A percentile compares a stretch with the other conserved stretches of the same genome.
These are phyloP conservation scores for Xylaria hypoxylon DNA, from an alignment of 2,329 filamentous ascomycete species.

Conservation along the genomic window DNA sequence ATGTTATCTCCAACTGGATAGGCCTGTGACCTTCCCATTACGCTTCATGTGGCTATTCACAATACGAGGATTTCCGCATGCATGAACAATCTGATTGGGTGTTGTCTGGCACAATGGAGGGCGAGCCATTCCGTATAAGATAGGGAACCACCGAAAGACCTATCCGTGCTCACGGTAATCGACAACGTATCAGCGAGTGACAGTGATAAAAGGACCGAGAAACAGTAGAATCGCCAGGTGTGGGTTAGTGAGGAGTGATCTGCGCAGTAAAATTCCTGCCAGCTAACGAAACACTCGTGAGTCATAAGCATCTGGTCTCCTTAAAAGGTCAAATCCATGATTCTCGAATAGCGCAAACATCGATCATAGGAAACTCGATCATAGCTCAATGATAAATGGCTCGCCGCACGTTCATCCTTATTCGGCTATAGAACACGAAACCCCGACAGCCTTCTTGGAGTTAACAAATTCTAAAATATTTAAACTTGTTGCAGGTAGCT, in stretches of 20 bases:
- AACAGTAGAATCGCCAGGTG: neutral
- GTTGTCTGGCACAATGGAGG: slow-evolving; percentile 13
- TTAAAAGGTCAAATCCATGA: neutral
- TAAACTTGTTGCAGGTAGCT: neutral
- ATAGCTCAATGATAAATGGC: neutral
- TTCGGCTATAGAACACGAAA: neutral
- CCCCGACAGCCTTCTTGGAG: neutral
- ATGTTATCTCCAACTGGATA: slow-evolving; percentile 15
- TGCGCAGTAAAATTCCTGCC: neutral
- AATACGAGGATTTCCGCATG: slow-evolving; percentile 22
- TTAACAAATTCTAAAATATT: neutral
- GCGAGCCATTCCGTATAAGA: slow-evolving; percentile 17
- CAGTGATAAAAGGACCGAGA: neutral
- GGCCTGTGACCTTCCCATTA: slow-evolving; percentile 25
- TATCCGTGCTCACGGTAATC: slow-evolving; percentile 1
- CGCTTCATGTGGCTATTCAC: slow-evolving; percentile 29
- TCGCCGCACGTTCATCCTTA: neutral
- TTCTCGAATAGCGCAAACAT: neutral
- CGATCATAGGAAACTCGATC: neutral
- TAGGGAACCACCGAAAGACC: neutral
- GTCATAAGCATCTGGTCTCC: neutral
- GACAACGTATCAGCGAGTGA: slow-evolving; percentile 1
- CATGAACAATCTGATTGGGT: slow-evolving; percentile 26
- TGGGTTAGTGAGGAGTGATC: neutral
- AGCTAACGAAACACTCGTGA: neutral